phyloP scores from a whole-genome alignment of 2,329 filamentous ascomycete genomes.

The Colletotrichum tabaci region DNA sequence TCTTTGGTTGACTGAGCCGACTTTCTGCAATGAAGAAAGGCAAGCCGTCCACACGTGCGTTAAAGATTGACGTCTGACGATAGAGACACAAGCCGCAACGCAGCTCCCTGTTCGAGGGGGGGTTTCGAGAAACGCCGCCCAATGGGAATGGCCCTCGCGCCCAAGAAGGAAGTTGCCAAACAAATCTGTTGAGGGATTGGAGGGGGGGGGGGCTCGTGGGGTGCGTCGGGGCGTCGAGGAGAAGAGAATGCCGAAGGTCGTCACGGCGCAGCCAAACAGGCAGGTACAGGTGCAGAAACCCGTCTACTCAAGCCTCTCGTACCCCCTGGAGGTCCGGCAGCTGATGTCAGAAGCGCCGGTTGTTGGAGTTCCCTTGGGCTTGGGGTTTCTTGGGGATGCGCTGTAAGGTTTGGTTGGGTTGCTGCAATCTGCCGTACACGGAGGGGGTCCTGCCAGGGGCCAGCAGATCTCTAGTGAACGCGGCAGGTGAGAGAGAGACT shows the following conservation, averaged over 20 bases:
- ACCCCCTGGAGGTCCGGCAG: background rate
- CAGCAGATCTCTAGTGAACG: constrained; percentile 6
- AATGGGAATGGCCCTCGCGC: background rate
- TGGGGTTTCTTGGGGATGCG: background rate
- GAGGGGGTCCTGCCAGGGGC: background rate
- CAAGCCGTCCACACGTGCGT: background rate
- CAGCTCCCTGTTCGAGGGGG: constrained; percentile 6
- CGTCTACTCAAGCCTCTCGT: no score
- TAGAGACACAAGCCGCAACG: background rate
- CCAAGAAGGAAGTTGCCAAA: constrained; percentile 28
- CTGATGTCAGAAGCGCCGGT: background rate
- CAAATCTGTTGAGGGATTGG: constrained; percentile 5
- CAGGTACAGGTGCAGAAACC: background rate
- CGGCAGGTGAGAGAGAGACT: background rate
- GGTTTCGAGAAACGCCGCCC: background rate
- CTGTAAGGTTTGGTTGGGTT: background rate
- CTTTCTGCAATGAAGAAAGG: background rate
- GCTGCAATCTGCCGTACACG: background rate
- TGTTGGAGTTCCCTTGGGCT: background rate
- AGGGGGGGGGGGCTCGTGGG: background rate
- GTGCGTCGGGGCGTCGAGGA: background rate
- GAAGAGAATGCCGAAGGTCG: background rate
- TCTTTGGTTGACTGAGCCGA: background rate
- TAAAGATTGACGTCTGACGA: background rate
- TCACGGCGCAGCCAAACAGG: background rate